A percentile compares a stretch with the other conserved stretches of the same genome.
These are phyloP conservation scores for Penicillium goetzii DNA, from an alignment of 495 filamentous ascomycete genomes.

Conservation along the genomic window DNA sequence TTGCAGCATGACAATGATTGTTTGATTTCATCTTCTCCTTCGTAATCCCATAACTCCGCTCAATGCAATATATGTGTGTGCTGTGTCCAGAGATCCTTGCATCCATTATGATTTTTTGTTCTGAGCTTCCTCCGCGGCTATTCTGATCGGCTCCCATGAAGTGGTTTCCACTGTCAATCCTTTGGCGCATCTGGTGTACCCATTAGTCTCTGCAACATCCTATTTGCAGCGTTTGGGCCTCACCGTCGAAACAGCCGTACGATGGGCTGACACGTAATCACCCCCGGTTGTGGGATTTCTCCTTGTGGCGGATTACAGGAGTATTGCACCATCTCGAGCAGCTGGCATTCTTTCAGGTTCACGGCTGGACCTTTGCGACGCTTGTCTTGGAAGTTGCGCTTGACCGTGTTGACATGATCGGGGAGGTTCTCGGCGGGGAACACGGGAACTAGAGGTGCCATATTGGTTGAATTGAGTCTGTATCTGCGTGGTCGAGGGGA, in stretches of 20 bases:
- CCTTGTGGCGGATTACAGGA: conserved; percentile 66
- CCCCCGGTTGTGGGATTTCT: conserved; percentile 56
- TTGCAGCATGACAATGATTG: conserved; percentile 24
- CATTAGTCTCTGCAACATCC: not conserved
- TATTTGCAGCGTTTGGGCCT: conserved; percentile 30
- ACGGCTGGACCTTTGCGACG: conserved; percentile 49
- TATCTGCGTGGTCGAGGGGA: not conserved
- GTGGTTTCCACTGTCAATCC: conserved; percentile 84
- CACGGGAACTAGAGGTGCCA: conserved; percentile 49
- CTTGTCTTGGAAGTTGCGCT: conserved; percentile 48
- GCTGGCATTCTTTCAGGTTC: conserved; percentile 69
- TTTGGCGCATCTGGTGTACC: conserved; percentile 65
- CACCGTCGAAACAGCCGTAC: conserved; percentile 81
- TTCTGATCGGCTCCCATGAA: conserved; percentile 62
- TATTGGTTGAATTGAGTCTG: conserved; percentile 16
- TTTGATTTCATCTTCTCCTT: conserved; percentile 13
- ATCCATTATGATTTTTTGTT: conserved; percentile 18
- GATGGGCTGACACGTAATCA: conserved; percentile 72
- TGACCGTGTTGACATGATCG: conserved; percentile 45
- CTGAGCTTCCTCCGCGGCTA: conserved; percentile 35
- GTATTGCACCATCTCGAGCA: conserved; percentile 82
- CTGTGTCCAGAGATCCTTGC: not conserved
- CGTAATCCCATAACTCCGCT: conserved; percentile 33
- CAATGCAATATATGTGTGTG: conserved; percentile 24
- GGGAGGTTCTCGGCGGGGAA: conserved; percentile 46